Base-by-base conservation (phyloP, 345 rosid genomes). In the Cardiospermum halicacabum region DNA sequence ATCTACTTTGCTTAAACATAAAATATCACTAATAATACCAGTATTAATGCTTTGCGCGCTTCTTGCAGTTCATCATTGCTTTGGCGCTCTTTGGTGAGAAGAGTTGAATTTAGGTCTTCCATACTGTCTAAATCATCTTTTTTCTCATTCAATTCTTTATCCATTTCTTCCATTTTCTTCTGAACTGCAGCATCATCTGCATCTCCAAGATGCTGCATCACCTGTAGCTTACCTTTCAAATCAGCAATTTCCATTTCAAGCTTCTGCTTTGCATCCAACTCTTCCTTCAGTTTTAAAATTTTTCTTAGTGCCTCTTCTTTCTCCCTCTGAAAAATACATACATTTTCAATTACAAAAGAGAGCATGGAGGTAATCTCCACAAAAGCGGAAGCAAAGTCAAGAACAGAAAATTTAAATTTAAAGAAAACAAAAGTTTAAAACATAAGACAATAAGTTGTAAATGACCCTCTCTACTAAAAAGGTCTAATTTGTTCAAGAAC, bases 171-270 rank as follows among this genome's bases (percentile, higher is more conserved):
- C 82, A 93, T 86, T 75, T 81, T 75, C 58, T 77, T 66, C 72
- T 88, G 77, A 6, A 85, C 77, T 1, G 79, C 89, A 54, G 72
- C 84, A 70, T 93, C 96, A 75, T 89, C 85, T 57, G 81, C 78
- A 71, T 89, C 84, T 37, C 78, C 97, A 65, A 93, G 82, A 72
- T 84, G 96, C 77, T 84, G 74, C 88, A 87, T 80, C 76, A 92
- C 92, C 69, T 81, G 79, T 37, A 92, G 39, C 70, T 88, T 86
- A 19, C 98, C 96, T 79, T 82, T 89, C 66, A 89, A 62, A 58
- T 89, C 96, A 75, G 82, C 80, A 61, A 92, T 89, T 66, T 86
- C 96, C 93, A 89, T 84, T 70, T 89, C 84, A 64, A 92, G 54
- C 82, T 88, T 87, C 73, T 92, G 96, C 73, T 88, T 86, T 16